Evolutionary conservation across 179 eudicot species (phyloP).

Genomic region (Spergularia azorica): DNA sequence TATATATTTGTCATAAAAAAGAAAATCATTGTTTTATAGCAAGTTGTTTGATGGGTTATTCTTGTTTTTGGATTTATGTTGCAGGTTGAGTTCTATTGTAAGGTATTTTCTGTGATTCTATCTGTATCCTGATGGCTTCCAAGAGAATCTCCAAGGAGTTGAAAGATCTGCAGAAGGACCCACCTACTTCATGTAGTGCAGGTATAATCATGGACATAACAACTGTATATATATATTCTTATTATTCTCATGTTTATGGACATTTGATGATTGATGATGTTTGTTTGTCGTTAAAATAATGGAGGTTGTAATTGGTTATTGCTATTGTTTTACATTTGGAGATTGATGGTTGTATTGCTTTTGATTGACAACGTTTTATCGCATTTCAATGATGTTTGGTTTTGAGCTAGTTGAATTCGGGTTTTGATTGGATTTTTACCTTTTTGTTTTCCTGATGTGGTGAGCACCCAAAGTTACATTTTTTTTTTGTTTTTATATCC

Average conservation of each 20-base stretch:
- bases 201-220: slow-evolving; percentile 11
- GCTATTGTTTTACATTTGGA: not conserved
- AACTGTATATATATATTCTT: not conserved
- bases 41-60: not conserved
- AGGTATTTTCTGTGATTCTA: not conserved
- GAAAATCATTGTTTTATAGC: not conserved
- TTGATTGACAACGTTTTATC: too few species aligned
- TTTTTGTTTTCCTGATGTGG: too few species aligned
- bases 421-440: too few species aligned
- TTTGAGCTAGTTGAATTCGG: too few species aligned
- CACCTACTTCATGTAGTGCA: slow-evolving; percentile 41
- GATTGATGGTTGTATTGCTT: not conserved
- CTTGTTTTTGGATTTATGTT: not conserved
- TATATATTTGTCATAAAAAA: too few species aligned
- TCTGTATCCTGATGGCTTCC: slow-evolving; percentile 29
- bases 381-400: too few species aligned
- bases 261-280: not conserved
- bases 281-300: not conserved
- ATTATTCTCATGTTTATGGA: not conserved
- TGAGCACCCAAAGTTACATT: too few species aligned
- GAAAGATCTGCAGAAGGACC: slow-evolving; percentile 42
- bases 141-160: slow-evolving; percentile 38
- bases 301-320: not conserved
- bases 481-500: too few species aligned
- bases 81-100: slow-evolving; percentile 6